phyloP scores from a whole-genome alignment of 805 yeast genomes.

The Tetrapisispora fleetii region DNA sequence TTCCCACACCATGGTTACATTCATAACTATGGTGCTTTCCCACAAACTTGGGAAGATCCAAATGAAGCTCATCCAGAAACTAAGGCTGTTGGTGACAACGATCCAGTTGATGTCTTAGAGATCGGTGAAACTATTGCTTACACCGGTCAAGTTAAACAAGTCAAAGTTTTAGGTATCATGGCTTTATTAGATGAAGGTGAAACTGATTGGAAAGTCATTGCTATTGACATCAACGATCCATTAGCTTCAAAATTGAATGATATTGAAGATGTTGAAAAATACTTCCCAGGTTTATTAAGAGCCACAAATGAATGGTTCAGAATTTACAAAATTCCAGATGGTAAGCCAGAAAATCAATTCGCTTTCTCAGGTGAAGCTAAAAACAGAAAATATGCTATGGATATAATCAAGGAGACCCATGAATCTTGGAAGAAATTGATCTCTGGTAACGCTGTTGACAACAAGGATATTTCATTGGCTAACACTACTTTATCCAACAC shows the following conservation, averaged over 20 bases:
- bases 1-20: conserved; percentile 99
- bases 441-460: conserved; percentile 47
- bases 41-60: conserved; percentile 86
- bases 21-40: conserved; percentile 97
- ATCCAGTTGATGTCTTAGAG: conserved; percentile 80
- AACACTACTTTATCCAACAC: conserved; percentile 62
- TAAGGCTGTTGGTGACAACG: conserved; percentile 68
- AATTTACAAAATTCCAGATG: conserved; percentile 95
- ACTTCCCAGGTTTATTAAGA: conserved; percentile 86
- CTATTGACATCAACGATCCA: conserved; percentile 79
- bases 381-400: conserved; percentile 77
- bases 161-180: conserved; percentile 87
- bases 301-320: conserved; percentile 98
- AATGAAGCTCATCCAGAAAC: conserved; percentile 54
- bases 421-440: conserved; percentile 77
- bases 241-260: conserved; percentile 79
- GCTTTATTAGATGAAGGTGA: conserved; percentile 91
- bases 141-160: conserved; percentile 74
- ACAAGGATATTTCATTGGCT: conserved; percentile 61
- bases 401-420: conserved; percentile 70
- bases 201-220: conserved; percentile 88
- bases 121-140: conserved; percentile 58
- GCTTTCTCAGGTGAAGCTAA: conserved; percentile 95
- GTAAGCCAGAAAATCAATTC: conserved; percentile 91
- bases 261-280: conserved; percentile 80